phyloP scores from a whole-genome alignment of 441 rosid species.

The Aleurites moluccanus region DNA sequence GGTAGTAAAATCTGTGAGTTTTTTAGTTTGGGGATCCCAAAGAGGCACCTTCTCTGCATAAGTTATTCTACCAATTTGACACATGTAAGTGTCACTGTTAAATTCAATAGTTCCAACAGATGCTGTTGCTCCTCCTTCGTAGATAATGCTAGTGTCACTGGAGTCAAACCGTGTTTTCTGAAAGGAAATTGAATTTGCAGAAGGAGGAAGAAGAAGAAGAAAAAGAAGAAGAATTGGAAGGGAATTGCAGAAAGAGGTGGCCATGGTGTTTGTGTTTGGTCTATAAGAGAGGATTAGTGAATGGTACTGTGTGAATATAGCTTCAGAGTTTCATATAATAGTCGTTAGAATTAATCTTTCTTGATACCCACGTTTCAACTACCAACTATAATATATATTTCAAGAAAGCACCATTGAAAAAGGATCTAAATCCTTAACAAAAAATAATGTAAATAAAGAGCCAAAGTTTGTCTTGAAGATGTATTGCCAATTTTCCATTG shows the following conservation, averaged over 20 bases:
- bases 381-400: neutral
- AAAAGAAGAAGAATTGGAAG: neutral
- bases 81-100: conserved; percentile 13
- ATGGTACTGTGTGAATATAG: too few relatives aligned
- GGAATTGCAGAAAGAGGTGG: conserved; percentile 1
- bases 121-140: conserved; percentile 37
- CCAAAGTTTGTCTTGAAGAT: neutral
- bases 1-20: conserved; percentile 37
- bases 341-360: neutral
- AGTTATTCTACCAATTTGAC: conserved; percentile 47
- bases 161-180: conserved; percentile 29
- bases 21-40: conserved; percentile 43
- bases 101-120: conserved; percentile 36
- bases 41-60: conserved; percentile 39
- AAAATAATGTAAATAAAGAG: neutral
- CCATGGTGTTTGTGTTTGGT: neutral
- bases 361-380: neutral
- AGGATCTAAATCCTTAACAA: neutral
- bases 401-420: neutral
- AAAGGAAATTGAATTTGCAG: conserved; percentile 24
- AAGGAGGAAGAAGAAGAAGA: conserved; percentile 11
- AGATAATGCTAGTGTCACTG: conserved; percentile 17
- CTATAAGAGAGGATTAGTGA: too few relatives aligned
- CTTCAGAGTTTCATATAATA: neutral
- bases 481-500: too few relatives aligned